Percentiles rank a stretch among this genome's conserved stretches.
Conservation (phyloP, 176 grass and related monocot genomes). For the Rhynchospora pubera region DNA sequence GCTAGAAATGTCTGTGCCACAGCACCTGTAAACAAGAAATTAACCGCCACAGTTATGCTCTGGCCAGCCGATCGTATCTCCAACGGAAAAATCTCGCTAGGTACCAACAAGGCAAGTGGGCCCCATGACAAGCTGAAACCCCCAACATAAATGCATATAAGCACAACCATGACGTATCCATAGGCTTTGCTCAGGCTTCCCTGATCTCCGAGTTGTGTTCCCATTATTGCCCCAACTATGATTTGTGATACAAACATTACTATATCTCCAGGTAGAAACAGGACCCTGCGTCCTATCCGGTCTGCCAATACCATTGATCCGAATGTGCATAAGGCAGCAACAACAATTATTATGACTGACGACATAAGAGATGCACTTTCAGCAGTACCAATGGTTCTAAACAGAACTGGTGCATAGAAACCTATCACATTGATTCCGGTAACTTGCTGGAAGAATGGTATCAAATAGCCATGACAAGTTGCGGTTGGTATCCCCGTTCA, state of each 20-base stretch:
- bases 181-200: conserved; percentile 19
- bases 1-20: conserved; percentile 15
- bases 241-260: conserved; percentile 8
- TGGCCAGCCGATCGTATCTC: conserved; percentile 18
- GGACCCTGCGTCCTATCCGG: conserved; percentile 2
- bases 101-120: conserved; percentile 5
- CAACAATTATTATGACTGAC: not conserved
- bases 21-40: conserved; percentile 11
- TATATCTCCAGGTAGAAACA: conserved; percentile 13
- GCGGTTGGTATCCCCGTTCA: conserved; percentile 2
- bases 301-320: conserved; percentile 7
- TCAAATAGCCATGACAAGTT: conserved; percentile 15
- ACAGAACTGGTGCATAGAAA: conserved; percentile 14
- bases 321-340: conserved; percentile 3
- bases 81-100: conserved; percentile 16
- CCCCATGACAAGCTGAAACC: conserved; percentile 12
- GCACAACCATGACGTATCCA: not conserved
- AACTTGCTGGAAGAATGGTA: conserved; percentile 24
- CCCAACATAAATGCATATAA: conserved; percentile 10
- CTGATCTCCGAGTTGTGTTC: conserved; percentile 6
- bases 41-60: conserved; percentile 24
- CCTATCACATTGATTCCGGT: conserved; percentile 24
- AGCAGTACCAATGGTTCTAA: conserved; percentile 7
- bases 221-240: conserved; percentile 15
- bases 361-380: conserved; percentile 20